These are phyloP conservation scores for Aureobasidium sp. DNA, from an alignment of 2,329 filamentous ascomycete species.

Conservation along the genomic window DNA sequence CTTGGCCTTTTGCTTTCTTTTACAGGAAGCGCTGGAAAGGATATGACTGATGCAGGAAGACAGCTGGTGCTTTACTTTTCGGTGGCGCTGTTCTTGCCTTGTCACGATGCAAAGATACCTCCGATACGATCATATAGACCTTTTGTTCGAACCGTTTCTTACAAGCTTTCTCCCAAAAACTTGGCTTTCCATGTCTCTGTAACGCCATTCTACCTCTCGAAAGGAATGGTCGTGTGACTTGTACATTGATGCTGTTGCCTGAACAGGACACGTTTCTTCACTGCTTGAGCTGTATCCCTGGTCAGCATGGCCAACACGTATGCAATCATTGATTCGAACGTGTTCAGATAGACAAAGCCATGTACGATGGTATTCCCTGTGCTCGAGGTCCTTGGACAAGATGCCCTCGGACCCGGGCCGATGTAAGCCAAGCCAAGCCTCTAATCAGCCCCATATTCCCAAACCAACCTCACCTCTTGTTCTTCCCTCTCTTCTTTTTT, in stretches of 20 bases:
- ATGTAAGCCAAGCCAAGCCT: background rate
- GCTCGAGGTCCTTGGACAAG: too few species aligned
- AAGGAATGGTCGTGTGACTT: background rate
- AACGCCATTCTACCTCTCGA: background rate
- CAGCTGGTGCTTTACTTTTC: background rate
- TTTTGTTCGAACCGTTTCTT: background rate
- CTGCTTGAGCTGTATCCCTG: background rate
- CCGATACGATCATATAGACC: slow-evolving; percentile 7
- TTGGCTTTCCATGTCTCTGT: background rate
- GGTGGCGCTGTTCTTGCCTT: background rate
- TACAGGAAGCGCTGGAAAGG: background rate
- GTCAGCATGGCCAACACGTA: background rate
- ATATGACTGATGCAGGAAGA: background rate
- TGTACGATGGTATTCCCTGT: too few species aligned
- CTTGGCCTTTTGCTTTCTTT: background rate
- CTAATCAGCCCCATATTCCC: too few species aligned
- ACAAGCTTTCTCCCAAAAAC: background rate
- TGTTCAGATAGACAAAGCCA: background rate
- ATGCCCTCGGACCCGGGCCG: background rate
- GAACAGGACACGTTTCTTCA: background rate
- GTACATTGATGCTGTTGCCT: background rate
- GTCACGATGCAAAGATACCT: slow-evolving; percentile 11
- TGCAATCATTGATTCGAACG: background rate
- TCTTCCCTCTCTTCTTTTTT: background rate
- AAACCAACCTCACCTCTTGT: background rate